phyloP scores from a whole-genome alignment of 495 filamentous ascomycete genomes.

The Hyaloscypha finlandica region DNA sequence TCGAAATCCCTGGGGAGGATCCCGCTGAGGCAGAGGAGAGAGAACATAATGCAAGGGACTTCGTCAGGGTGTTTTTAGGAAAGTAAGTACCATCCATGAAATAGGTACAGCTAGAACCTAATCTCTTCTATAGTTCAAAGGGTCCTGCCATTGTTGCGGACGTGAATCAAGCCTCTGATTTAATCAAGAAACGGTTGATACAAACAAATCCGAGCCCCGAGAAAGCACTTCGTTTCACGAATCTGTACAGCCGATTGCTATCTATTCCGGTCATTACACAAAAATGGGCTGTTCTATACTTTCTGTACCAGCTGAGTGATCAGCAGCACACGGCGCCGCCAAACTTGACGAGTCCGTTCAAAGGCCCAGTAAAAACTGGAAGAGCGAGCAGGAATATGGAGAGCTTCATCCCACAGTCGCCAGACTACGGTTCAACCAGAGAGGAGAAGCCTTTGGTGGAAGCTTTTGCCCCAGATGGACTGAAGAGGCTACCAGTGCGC shows the following conservation, averaged over 20 bases:
- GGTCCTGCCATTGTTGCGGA: constrained; percentile 39
- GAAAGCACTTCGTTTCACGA: constrained; percentile 83
- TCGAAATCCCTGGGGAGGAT: constrained; percentile 49
- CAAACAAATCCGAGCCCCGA: constrained; percentile 73
- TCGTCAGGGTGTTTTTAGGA: constrained; percentile 51
- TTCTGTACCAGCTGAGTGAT: constrained; percentile 79
- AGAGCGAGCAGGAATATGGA: constrained; percentile 16
- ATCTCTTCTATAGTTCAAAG: constrained; percentile 21
- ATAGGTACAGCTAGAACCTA: neutral
- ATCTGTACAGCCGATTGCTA: constrained; percentile 83
- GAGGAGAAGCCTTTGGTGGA: constrained; percentile 50
- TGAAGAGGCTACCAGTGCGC: constrained; percentile 34
- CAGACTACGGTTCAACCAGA: constrained; percentile 30
- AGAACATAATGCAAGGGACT: constrained; percentile 52
- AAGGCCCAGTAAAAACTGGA: constrained; percentile 30
- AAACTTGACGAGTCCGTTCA: constrained; percentile 33
- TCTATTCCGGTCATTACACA: constrained; percentile 88
- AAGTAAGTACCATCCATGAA: constrained; percentile 36
- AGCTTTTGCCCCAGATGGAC: constrained; percentile 56
- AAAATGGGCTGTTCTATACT: constrained; percentile 94
- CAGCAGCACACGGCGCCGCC: constrained; percentile 37
- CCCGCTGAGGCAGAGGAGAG: constrained; percentile 51
- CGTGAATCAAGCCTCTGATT: constrained; percentile 85
- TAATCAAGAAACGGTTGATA: constrained; percentile 86
- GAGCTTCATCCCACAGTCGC: constrained; percentile 20